Conservation (phyloP, 345 rosid genomes). For the Sonneratia alba region DNA sequence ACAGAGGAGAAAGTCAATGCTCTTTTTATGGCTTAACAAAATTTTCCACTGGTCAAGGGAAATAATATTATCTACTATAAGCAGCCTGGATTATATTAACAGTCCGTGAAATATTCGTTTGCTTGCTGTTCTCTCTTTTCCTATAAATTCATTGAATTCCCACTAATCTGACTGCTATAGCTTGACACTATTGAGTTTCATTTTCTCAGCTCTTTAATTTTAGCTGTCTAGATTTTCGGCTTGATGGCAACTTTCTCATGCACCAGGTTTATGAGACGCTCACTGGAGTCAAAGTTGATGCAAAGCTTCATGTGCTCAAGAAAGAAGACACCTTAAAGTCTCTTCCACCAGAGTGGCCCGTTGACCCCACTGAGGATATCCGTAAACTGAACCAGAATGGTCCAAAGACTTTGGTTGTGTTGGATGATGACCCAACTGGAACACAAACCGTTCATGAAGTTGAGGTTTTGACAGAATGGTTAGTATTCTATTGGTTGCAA, state of each 20-base stretch:
- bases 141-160: too few species aligned
- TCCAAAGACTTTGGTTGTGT: constrained; percentile 73
- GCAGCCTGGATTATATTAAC: too few species aligned
- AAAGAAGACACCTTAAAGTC: constrained; percentile 54
- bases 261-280: constrained; percentile 78
- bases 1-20: constrained; percentile 3
- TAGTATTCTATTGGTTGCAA: constrained; percentile 15
- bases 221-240: not conserved
- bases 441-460: constrained; percentile 96
- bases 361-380: constrained; percentile 63
- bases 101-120: too few species aligned
- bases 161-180: too few species aligned
- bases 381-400: constrained; percentile 44
- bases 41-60: not conserved
- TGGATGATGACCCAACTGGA: constrained; percentile 98
- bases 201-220: not conserved
- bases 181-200: not conserved
- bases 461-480: constrained; percentile 98
- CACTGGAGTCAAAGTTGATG: constrained; percentile 75
- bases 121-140: too few species aligned
- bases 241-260: constrained; percentile 4
- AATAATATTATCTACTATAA: not conserved
- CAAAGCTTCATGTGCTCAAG: constrained; percentile 58
- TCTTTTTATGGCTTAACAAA: not conserved
- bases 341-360: constrained; percentile 84